Conservation (phyloP, 1,284 basidiomycete genomes). For the Ceraceosorus guamensis region DNA sequence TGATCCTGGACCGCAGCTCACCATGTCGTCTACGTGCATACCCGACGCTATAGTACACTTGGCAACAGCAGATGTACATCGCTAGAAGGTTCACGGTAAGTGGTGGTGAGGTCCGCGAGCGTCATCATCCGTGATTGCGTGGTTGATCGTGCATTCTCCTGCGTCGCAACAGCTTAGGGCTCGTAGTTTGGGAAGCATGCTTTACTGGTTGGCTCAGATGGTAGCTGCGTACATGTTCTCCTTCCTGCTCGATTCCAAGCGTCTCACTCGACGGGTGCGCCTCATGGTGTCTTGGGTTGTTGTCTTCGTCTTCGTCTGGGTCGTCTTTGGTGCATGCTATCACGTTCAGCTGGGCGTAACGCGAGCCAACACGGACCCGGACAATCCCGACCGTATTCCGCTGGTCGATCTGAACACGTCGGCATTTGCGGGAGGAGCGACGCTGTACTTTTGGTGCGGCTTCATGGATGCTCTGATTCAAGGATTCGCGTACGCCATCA, state of each 20-base stretch:
- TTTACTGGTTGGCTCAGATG: constrained; percentile 50
- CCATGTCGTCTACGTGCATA: too few species aligned
- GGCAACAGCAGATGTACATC: constrained; percentile 35
- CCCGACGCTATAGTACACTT: constrained; percentile 21
- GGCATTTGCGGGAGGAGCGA: constrained; percentile 24
- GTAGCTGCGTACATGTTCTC: constrained; percentile 31
- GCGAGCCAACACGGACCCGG: constrained; percentile 12
- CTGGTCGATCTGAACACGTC: constrained; percentile 19
- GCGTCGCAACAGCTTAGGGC: constrained; percentile 23
- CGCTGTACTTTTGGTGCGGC: constrained; percentile 40
- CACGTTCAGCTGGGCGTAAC: constrained; percentile 30
- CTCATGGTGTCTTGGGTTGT: constrained; percentile 38
- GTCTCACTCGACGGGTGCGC: constrained; percentile 22
- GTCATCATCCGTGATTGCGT: too few species aligned
- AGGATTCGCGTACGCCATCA: constrained; percentile 27
- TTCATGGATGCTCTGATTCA: constrained; percentile 15
- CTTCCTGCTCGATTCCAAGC: constrained; percentile 27
- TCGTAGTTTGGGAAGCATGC: constrained; percentile 49
- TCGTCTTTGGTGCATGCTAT: constrained; percentile 40
- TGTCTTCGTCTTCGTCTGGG: constrained; percentile 27
- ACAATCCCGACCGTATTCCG: constrained; percentile 6
- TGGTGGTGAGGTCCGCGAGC: too few species aligned
- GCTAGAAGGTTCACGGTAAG: background rate
- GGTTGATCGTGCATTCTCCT: constrained; percentile 14
- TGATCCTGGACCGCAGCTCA: too few species aligned